phyloP scores from a whole-genome alignment of 805 yeast genomes.

The Brettanomyces naardenensis region DNA sequence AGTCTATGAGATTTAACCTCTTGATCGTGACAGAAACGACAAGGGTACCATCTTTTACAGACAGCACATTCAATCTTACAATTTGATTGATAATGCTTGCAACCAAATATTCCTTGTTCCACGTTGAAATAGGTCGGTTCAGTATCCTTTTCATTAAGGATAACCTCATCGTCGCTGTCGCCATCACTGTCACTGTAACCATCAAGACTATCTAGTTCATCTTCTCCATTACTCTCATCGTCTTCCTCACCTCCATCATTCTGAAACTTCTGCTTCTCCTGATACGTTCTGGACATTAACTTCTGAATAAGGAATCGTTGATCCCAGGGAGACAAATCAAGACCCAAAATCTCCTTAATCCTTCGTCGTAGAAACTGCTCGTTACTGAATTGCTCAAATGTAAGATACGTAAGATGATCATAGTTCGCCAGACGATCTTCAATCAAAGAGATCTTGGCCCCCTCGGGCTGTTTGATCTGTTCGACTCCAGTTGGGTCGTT shows the following conservation, averaged over 20 bases:
- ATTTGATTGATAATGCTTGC: conserved; percentile 74
- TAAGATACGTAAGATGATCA: conserved; percentile 22
- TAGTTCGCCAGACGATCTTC: conserved; percentile 8
- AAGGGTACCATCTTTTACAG: conserved; percentile 69
- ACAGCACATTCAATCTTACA: conserved; percentile 77
- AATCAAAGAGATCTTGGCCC: conserved; percentile 1
- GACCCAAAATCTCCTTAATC: conserved; percentile 39
- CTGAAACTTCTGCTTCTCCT: conserved; percentile 32
- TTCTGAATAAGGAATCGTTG: conserved; percentile 48
- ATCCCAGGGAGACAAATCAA: conserved; percentile 32
- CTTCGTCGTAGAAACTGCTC: conserved; percentile 34
- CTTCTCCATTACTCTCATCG: not conserved
- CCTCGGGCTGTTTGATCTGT: conserved; percentile 8
- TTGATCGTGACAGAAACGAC: conserved; percentile 83
- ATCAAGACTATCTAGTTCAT: not conserved
- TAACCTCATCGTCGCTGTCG: conserved; percentile 28
- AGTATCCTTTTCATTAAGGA: conserved; percentile 39
- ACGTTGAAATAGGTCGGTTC: conserved; percentile 39
- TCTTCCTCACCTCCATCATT: conserved; percentile 3
- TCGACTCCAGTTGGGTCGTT: conserved; percentile 14
- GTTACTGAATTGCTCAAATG: conserved; percentile 28
- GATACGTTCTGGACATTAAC: conserved; percentile 62
- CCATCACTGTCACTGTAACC: conserved; percentile 12
- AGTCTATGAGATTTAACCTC: conserved; percentile 47
- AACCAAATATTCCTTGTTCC: conserved; percentile 50